Evolutionary conservation across 2,329 filamentous ascomycete genomes (phyloP).

Genomic region (Podosphaera fusca): DNA sequence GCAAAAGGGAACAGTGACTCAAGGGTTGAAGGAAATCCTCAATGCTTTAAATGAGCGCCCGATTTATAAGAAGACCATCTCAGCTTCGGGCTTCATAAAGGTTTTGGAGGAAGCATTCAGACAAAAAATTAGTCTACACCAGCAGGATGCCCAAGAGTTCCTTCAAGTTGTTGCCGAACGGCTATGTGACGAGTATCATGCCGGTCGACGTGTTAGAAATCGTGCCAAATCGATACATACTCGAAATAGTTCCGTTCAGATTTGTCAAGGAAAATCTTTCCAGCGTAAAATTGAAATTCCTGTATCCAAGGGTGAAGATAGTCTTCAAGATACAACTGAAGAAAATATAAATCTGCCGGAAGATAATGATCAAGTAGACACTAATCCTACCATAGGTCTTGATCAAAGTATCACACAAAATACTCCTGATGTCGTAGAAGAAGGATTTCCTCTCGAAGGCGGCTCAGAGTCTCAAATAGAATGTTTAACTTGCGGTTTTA

Average conservation of each 20-base stretch:
- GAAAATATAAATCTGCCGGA: neutral
- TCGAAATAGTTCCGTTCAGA: neutral
- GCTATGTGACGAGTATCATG: constrained; percentile 82
- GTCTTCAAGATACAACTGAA: neutral
- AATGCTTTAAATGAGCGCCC: constrained; percentile 84
- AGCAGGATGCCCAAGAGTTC: constrained; percentile 96
- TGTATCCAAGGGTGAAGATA: neutral
- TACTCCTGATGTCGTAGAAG: constrained; percentile 20
- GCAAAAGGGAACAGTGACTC: constrained; percentile 63
- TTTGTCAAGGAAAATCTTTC: constrained; percentile 1
- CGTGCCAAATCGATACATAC: constrained; percentile 22
- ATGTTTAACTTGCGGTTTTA: constrained; percentile 74
- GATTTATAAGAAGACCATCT: constrained; percentile 82
- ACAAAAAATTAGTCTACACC: constrained; percentile 76
- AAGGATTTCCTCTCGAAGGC: constrained; percentile 80
- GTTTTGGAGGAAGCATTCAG: constrained; percentile 69
- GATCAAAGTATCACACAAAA: neutral
- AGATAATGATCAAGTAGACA: neutral
- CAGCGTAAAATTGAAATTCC: neutral
- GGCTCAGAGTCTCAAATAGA: constrained; percentile 85
- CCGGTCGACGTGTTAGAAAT: constrained; percentile 49
- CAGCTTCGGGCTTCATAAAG: constrained; percentile 60
- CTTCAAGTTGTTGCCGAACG: constrained; percentile 82
- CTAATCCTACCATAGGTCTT: neutral
- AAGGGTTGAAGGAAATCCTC: constrained; percentile 75